Evolutionary conservation across 805 yeast species (phyloP), one percentile per base, ranked within the genome.

Genomic region (Candida sonorensis): DNA sequence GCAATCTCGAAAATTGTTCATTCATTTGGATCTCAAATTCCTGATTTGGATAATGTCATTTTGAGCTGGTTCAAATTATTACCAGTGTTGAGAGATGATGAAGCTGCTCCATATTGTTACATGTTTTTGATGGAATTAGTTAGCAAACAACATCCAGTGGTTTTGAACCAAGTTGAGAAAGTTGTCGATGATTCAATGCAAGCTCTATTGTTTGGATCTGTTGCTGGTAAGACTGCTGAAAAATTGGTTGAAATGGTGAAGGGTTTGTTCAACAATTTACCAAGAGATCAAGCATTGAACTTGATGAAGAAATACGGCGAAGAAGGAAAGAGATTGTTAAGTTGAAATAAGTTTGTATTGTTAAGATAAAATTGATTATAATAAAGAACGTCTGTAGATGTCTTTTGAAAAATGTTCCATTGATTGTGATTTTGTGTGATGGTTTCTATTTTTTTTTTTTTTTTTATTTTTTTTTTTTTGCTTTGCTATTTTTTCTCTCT

Each of bases 91-190:
- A 81, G 76, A 45, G 97, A 92, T 55, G 81, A 77, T 26, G 92
- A 83, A 44, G 94, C 94, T 4, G 97, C 97, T 4, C 77, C 86
- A 11, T 85, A 70, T 55, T 77, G 85, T 13, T 92, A 86, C 61
- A 67, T 70, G 45, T 88, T 85, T 53, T 64, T 88, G 42, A 62
- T 77, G 7, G 81, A 80, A 39, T 64, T 88, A 49, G 79, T 87
- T 26, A 79, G 78, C 31, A 69, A 67, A 33, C 69, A 73, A 32
- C 87, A 85, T 40, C 71, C 80, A 7, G 62, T 71, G 4, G 72
- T 84, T 22, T 28, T 35, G 16, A 40, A 62, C 2, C 77, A 77
- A 38, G 56, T 75, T 6, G 77, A 81, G 11, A 67, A 70, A 40
- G 73, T 79, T 9, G 72, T 86, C 25, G 84, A 80, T 33, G 62